Conservation (phyloP, 2,329 filamentous ascomycete species). For the Colletotrichum tabaci region DNA sequence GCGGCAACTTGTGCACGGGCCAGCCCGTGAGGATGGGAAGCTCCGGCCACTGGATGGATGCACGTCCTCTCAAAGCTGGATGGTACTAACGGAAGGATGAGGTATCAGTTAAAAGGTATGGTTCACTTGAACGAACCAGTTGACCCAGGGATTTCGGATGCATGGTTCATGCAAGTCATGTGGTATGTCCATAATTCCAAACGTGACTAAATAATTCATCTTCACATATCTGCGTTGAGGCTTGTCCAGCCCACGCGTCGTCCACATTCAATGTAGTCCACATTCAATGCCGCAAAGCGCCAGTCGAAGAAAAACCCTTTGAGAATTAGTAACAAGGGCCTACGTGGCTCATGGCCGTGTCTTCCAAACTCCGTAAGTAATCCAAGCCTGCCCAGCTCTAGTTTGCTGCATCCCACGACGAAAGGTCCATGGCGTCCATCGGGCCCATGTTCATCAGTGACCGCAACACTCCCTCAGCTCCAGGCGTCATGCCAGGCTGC, state of each 20-base stretch:
- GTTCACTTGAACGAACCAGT: background rate
- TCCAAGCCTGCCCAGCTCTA: conserved; percentile 6
- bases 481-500: conserved; percentile 66
- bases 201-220: too few relatives aligned
- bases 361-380: conserved; percentile 7
- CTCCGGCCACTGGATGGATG: background rate
- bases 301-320: background rate
- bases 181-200: background rate
- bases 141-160: background rate
- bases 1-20: conserved; percentile 34
- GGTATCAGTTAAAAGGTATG: background rate
- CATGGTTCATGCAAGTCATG: background rate
- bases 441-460: conserved; percentile 72
- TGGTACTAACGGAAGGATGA: background rate
- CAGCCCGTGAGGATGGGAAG: background rate
- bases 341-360: background rate
- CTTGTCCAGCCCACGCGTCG: background rate
- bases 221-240: background rate
- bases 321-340: background rate
- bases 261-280: conserved; percentile 7
- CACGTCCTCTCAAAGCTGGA: background rate
- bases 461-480: conserved; percentile 70
- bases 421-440: conserved; percentile 73
- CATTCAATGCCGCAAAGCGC: background rate
- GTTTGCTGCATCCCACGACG: conserved; percentile 60